phyloP scores from a whole-genome alignment of 768 basidiomycete species.

The Mycena chlorophos region DNA sequence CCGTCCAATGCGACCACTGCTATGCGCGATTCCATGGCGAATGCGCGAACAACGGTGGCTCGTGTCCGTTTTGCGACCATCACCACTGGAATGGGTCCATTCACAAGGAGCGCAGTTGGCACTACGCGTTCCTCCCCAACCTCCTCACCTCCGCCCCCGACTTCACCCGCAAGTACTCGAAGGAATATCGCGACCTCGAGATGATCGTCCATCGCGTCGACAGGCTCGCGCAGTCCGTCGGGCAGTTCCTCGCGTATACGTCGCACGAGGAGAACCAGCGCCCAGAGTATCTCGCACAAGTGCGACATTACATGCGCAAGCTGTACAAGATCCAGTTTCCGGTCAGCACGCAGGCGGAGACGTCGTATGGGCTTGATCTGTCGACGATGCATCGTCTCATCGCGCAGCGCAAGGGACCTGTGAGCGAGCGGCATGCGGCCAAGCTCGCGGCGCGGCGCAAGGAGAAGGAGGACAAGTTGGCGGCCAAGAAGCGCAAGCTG shows the following conservation, averaged over 20 bases:
- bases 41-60: slow-evolving; percentile 86
- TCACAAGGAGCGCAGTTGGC: slow-evolving; percentile 79
- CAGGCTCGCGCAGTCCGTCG: slow-evolving; percentile 70
- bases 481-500: slow-evolving; percentile 55
- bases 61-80: slow-evolving; percentile 89
- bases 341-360: slow-evolving; percentile 78
- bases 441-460: slow-evolving; percentile 17
- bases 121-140: slow-evolving; percentile 76
- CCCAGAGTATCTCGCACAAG: slow-evolving; percentile 76
- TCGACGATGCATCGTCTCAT: slow-evolving; percentile 81
- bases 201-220: slow-evolving; percentile 79
- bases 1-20: slow-evolving; percentile 89
- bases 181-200: slow-evolving; percentile 79
- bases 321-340: slow-evolving; percentile 86
- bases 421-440: slow-evolving; percentile 33
- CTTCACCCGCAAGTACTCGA: slow-evolving; percentile 74
- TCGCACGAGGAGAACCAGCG: slow-evolving; percentile 70
- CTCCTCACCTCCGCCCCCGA: slow-evolving; percentile 75
- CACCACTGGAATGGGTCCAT: slow-evolving; percentile 90
- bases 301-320: slow-evolving; percentile 89
- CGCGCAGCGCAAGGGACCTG: slow-evolving; percentile 55
- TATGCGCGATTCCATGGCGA: slow-evolving; percentile 83
- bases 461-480: slow-evolving; percentile 12
- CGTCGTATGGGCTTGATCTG: slow-evolving; percentile 80
- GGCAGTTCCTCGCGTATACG: slow-evolving; percentile 76